Evolutionary conservation across 148 eudicot genomes (phyloP), one percentile per base, ranked within the genome.

Genomic region (Vaccinium darrowii): DNA sequence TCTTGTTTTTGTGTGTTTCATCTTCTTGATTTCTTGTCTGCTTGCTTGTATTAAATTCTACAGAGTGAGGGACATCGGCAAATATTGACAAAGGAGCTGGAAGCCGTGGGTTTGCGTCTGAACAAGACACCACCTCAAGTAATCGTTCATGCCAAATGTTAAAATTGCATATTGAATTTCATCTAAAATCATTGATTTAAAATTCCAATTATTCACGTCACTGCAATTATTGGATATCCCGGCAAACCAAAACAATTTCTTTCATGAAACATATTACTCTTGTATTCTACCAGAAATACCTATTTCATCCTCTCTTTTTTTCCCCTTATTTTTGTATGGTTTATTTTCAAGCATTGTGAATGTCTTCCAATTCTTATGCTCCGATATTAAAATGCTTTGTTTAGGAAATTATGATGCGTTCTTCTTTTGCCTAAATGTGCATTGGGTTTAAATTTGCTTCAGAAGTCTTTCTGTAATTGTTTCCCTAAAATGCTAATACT

Each of bases 61-160:
- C 90, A 97, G 99, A 97, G 99, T 87, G 99, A 97, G 91, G 99
- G 99, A 43, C 99, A 97, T 90, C 90, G 99, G 63, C 99, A 97
- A 86, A 97, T 97, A 90, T 92, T 97, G 88, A 97, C 99, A 0
- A 94, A 90, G 87, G 99, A 97, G 86, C 92, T 97, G 90, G 99
- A 97, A 93, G 96, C 99, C 86, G 99, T 97, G 81, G 99, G 99
- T 84, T 88, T 97, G 91, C 96, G 99, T 79, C 85, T 97, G 85
- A 97, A 97, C 92, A 97, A 97, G 89, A 92, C 83, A 84, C 99
- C 99, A 43, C 99, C 99, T 89, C 98, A 95, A 76, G 99, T 95
- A 92, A 89, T 78, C 58, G 80, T 58, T 84, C 63, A 23, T 58
- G 51, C 33, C 36, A 14, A 30, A 36, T 53, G 25, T 65, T 78